These are phyloP conservation scores for Pogostemon cablin DNA, from an alignment of 257 asterid genomes.

Conservation along the genomic window DNA sequence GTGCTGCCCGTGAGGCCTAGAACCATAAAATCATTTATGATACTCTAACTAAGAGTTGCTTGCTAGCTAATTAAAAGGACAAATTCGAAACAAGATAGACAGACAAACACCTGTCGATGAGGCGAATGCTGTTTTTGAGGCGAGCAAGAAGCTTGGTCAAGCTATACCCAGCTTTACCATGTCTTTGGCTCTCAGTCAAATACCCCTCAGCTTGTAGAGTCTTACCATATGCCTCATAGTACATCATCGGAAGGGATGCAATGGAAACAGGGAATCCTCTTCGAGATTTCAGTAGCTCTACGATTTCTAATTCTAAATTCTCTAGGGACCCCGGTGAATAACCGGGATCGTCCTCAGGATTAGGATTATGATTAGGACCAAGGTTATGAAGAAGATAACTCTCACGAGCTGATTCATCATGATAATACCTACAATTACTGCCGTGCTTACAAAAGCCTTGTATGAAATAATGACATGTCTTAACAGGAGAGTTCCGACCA, in stretches of 20 bases:
- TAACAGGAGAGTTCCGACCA: conserved; percentile 53
- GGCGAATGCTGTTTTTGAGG: conserved; percentile 61
- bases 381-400: conserved; percentile 39
- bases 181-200: conserved; percentile 89
- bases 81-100: neutral
- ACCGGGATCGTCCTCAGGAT: conserved; percentile 50
- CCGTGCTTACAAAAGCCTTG: conserved; percentile 92
- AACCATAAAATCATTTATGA: conserved; percentile 22
- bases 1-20: conserved; percentile 95
- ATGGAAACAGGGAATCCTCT: conserved; percentile 77
- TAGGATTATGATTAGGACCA: conserved; percentile 46
- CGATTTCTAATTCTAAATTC: conserved; percentile 66
- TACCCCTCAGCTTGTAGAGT: conserved; percentile 84
- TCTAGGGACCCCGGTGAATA: conserved; percentile 66
- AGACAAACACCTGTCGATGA: conserved; percentile 66
- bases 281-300: conserved; percentile 66
- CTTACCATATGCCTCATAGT: conserved; percentile 67
- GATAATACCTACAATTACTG: conserved; percentile 71
- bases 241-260: conserved; percentile 83
- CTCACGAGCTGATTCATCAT: conserved; percentile 52
- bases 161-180: conserved; percentile 82
- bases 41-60: neutral
- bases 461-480: conserved; percentile 74
- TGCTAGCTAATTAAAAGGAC: neutral
- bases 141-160: conserved; percentile 86